A percentile compares a stretch with the other conserved stretches of the same genome.
Conservation (phyloP, 305 asterid genomes). For the Fraxinus albicans region DNA sequence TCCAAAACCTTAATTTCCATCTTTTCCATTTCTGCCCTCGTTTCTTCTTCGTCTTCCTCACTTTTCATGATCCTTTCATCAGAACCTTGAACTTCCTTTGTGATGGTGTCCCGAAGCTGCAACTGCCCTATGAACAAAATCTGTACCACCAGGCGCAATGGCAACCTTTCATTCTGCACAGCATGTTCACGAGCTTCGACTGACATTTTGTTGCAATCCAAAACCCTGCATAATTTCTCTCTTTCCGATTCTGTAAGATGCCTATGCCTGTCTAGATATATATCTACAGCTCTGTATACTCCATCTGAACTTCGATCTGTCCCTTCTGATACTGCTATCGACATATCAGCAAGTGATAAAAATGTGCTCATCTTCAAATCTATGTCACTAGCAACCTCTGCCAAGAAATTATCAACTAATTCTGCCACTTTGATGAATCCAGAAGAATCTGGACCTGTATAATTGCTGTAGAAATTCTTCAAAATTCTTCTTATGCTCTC, state of each 20-base stretch:
- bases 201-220: conserved; percentile 66
- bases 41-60: conserved; percentile 32
- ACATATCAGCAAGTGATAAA: conserved; percentile 45
- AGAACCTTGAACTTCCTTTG: conserved; percentile 25
- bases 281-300: conserved; percentile 63
- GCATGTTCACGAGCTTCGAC: conserved; percentile 65
- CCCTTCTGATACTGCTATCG: conserved; percentile 48
- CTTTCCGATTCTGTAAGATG: conserved; percentile 60
- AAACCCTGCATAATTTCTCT: conserved; percentile 50
- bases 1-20: conserved; percentile 65
- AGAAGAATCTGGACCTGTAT: conserved; percentile 22
- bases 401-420: conserved; percentile 59
- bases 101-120: conserved; percentile 49
- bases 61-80: conserved; percentile 5
- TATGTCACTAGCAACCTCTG: conserved; percentile 56
- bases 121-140: conserved; percentile 55
- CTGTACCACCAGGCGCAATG: conserved; percentile 68
- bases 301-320: conserved; percentile 45
- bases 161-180: conserved; percentile 56
- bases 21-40: conserved; percentile 56
- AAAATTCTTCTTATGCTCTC: conserved; percentile 66
- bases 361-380: conserved; percentile 56
- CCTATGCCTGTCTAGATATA: conserved; percentile 64
- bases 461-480: conserved; percentile 55
- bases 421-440: conserved; percentile 47